Conservation (phyloP, 1,284 basidiomycete species). For the Rhodotorula sp. region DNA sequence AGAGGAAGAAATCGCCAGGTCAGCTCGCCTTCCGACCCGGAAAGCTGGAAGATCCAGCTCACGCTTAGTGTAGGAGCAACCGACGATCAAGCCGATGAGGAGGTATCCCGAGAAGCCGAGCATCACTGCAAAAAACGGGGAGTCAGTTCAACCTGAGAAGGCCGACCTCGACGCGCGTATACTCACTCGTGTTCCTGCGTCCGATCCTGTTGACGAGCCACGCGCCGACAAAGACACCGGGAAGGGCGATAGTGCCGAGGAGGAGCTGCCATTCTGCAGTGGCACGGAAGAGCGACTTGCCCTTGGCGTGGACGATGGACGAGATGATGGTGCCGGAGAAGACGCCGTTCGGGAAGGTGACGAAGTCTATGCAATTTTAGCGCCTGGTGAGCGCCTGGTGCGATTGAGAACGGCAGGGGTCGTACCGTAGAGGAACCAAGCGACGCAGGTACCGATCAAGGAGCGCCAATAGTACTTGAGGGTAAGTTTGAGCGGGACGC, state of each 20-base stretch:
- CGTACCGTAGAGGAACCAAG: slow-evolving; percentile 71
- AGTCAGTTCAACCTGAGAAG: not conserved
- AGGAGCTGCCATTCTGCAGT: slow-evolving; percentile 69
- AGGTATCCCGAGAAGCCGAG: slow-evolving; percentile 67
- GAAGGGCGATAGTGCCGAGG: slow-evolving; percentile 65
- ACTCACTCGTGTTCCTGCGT: slow-evolving; percentile 24
- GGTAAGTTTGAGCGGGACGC: slow-evolving; percentile 64
- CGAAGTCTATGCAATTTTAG: not conserved
- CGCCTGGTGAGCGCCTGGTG: no score
- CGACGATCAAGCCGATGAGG: slow-evolving; percentile 68
- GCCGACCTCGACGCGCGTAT: no score
- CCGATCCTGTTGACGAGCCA: slow-evolving; percentile 61
- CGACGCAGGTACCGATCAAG: slow-evolving; percentile 67
- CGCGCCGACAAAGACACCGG: slow-evolving; percentile 65
- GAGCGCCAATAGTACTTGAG: slow-evolving; percentile 67
- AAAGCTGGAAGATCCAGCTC: slow-evolving; percentile 47
- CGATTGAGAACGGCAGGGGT: not conserved
- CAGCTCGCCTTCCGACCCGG: not conserved
- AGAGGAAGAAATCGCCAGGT: slow-evolving; percentile 48
- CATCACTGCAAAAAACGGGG: slow-evolving; percentile 56
- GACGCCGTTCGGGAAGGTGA: slow-evolving; percentile 8
- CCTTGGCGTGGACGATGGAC: slow-evolving; percentile 36
- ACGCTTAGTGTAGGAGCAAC: slow-evolving; percentile 62
- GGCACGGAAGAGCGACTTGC: slow-evolving; percentile 18
- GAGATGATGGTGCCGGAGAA: slow-evolving; percentile 35